Base-by-base conservation (phyloP, 345 rosid species). In the Citrus reticulata region DNA sequence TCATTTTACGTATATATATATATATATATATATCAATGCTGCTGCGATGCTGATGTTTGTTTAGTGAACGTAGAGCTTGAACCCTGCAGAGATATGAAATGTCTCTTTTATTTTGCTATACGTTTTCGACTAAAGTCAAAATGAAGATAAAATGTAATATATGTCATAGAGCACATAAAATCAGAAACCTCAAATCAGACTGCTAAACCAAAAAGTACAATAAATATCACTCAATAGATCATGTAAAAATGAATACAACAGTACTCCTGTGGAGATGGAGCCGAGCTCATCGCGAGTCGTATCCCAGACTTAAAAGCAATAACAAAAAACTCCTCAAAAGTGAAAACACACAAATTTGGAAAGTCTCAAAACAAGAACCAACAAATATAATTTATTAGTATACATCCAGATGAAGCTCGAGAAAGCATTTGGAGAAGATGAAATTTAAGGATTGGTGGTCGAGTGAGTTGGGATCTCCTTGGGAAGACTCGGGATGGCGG, bases 401-500 rank as follows among this genome's bases (percentile, higher is more conserved):
- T 0, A 1, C 57, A 2, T 16, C 57, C 22, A 51, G 57, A 51
- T 11, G 22, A 51, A 4, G 57, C 20, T 16, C 6, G 0, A 0
- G 6, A 51, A 51, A 42, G 57, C 57, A 16, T 49, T 49, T 3
- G 6, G 4, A 3, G 55, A 14, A 1, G 20, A 51, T 51, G 57
- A 16, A 24, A 69, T 69, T n/a, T 24, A 68, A 39, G 73, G 58
- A 25, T 24, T 34, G 2, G 19, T 24, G 20, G 22, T 68, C 25
- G 72, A 68, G 22, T 40, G 35, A 14, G 57, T 40, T n/a, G 72
- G 73, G 11, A 42, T 69, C 3, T 74, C 85, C 16, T 68, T 42
- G 8, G 84, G 77, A 37, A 81, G 29, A 64, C 66, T 8, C 10
- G 83, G 85, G 24, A 34, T 19, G 7, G 25, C 25, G 1, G 73